Percentiles rank a stretch among this genome's conserved stretches.
Conservation (phyloP, 2,329 filamentous ascomycete genomes). For the Fonsecaea multimorphosa region DNA sequence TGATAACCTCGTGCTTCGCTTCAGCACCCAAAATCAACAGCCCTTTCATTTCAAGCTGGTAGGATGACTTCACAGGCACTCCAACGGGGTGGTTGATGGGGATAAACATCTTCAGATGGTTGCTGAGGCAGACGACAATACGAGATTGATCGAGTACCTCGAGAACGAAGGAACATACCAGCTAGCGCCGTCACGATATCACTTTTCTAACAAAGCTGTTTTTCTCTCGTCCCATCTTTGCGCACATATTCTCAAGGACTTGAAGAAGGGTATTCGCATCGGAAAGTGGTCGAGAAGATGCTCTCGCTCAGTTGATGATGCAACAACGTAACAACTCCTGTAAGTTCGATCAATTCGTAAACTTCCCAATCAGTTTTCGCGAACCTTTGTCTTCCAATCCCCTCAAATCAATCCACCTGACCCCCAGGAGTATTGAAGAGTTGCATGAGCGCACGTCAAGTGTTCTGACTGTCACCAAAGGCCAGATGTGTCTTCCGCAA, state of each 20-base stretch:
- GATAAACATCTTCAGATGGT: not conserved
- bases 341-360: not conserved
- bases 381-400: not conserved
- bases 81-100: not conserved
- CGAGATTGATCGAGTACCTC: not conserved
- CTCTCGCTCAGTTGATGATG: not conserved
- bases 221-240: not conserved
- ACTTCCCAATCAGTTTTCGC: not conserved
- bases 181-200: not conserved
- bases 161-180: not conserved
- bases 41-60: not conserved
- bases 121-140: not conserved
- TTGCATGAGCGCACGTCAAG: not conserved
- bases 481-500: not conserved
- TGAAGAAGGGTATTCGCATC: not conserved
- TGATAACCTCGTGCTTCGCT: not conserved
- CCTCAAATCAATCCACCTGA: not conserved
- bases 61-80: not conserved
- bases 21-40: not conserved
- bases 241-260: not conserved
- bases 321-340: not conserved
- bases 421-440: not conserved
- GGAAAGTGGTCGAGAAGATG: not conserved
- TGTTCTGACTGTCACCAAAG: not conserved
- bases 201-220: not conserved